phyloP scores from a whole-genome alignment of 2,329 filamentous ascomycete species.

The Dendryphion nanum region DNA sequence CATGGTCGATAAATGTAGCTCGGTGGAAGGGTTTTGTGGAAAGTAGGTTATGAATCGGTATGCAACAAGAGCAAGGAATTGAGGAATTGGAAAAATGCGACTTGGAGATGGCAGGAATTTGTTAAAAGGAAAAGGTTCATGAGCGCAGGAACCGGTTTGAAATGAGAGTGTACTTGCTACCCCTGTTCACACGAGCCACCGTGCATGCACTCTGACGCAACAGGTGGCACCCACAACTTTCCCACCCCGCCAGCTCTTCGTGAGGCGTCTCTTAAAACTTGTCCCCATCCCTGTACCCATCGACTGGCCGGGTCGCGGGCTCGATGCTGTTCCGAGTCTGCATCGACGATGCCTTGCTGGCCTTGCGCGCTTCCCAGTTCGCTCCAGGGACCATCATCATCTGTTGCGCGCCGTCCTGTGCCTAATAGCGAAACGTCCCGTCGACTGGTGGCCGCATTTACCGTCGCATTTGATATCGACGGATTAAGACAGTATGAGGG shows the following conservation, averaged over 20 bases:
- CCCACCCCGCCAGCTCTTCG: constrained; percentile 20
- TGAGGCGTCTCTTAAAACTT: constrained; percentile 26
- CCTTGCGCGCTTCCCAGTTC: too few species aligned
- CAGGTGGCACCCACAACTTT: constrained; percentile 23
- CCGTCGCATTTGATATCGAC: too few species aligned
- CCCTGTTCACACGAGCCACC: constrained; percentile 36
- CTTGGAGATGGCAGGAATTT: constrained; percentile 23
- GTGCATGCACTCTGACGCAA: constrained; percentile 39
- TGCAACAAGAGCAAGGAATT: constrained; percentile 8
- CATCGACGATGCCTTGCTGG: too few species aligned
- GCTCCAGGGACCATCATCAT: too few species aligned
- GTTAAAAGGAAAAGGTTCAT: constrained; percentile 28
- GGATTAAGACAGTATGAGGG: too few species aligned
- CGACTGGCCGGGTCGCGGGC: constrained; percentile 7
- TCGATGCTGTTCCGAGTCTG: constrained; percentile 3
- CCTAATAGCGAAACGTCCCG: too few species aligned
- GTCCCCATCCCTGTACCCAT: constrained; percentile 26
- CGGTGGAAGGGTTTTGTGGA: not conserved
- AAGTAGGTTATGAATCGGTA: constrained; percentile 1
- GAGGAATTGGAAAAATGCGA: constrained; percentile 5
- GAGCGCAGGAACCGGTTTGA: constrained; percentile 38
- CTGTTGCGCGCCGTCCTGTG: too few species aligned
- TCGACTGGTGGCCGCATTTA: too few species aligned
- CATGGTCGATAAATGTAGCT: constrained; percentile 24
- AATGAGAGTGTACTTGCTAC: constrained; percentile 25